Conservation (phyloP, 208 protist genomes). For the Naegleria lovaniensis region DNA sequence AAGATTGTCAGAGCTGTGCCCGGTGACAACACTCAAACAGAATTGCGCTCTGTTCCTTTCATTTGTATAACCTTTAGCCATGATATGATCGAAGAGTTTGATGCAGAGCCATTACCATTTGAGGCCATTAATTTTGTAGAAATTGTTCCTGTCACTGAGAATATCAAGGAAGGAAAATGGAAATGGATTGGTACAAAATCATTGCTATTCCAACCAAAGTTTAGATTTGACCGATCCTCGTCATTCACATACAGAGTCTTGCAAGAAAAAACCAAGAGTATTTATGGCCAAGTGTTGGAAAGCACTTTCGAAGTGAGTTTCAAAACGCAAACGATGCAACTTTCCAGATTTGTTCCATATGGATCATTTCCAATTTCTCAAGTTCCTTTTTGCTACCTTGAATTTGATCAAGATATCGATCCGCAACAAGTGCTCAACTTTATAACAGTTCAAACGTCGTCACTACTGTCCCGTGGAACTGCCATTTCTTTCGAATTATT, state of each 20-base stretch:
- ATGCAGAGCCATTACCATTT: neutral
- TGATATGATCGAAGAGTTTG: conserved; percentile 2
- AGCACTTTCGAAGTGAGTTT: neutral
- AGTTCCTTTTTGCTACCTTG: neutral
- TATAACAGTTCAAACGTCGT: neutral
- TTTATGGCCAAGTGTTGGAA: neutral
- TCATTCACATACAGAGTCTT: neutral
- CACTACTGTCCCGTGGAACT: neutral
- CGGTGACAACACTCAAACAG: too few species aligned
- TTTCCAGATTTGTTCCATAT: neutral
- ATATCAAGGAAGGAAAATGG: neutral
- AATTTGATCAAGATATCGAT: conserved; percentile 12
- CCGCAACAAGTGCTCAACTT: neutral
- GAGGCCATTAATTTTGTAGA: neutral
- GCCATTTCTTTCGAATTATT: neutral
- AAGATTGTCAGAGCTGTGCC: neutral
- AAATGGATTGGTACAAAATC: neutral
- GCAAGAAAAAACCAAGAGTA: neutral
- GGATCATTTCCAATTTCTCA: neutral
- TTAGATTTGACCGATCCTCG: neutral
- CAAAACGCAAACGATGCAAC: neutral
- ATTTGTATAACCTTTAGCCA: neutral
- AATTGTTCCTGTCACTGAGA: neutral
- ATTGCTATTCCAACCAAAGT: neutral
- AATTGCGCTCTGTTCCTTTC: neutral